phyloP scores from a whole-genome alignment of 768 basidiomycete genomes.

The Zangia roseola region DNA sequence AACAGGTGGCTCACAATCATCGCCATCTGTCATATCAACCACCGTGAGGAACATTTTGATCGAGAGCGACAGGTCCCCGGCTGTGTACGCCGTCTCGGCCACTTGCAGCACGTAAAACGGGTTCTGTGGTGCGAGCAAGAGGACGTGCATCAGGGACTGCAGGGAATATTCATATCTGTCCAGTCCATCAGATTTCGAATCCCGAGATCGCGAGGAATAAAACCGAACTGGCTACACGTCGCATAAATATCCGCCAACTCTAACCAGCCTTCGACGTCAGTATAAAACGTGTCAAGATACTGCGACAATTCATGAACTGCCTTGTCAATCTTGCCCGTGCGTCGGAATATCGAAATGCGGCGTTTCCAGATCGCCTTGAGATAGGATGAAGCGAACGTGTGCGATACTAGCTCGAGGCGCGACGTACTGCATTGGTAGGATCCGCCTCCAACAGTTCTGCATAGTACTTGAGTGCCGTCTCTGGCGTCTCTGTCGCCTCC shows the following conservation, averaged over 20 bases:
- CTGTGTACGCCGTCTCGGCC: conserved; percentile 86
- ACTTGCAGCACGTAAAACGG: conserved; percentile 81
- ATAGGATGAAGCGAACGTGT: neutral
- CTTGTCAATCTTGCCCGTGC: conserved; percentile 58
- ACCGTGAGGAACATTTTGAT: conserved; percentile 77
- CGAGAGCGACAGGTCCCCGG: conserved; percentile 70
- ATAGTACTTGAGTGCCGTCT: conserved; percentile 62
- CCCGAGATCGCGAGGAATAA: neutral
- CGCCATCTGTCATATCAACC: conserved; percentile 73
- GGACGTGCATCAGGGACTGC: conserved; percentile 75
- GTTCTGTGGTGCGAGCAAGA: conserved; percentile 83
- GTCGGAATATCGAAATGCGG: conserved; percentile 69
- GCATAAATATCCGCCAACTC: conserved; percentile 82
- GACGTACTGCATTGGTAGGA: conserved; percentile 67
- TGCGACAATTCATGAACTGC: conserved; percentile 70
- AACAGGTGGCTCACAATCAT: conserved; percentile 47
- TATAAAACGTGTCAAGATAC: conserved; percentile 85
- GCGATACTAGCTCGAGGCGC: too few species aligned
- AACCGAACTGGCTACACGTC: conserved; percentile 66
- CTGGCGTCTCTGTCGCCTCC: conserved; percentile 62
- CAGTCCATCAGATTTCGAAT: neutral
- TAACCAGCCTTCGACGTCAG: conserved; percentile 85
- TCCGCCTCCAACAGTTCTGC: conserved; percentile 58
- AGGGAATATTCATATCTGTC: conserved; percentile 70
- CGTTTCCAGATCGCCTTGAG: conserved; percentile 71